A percentile compares a stretch with the other conserved stretches of the same genome.
Conservation (phyloP, 805 yeast genomes). For the Yarrowia sp. region DNA sequence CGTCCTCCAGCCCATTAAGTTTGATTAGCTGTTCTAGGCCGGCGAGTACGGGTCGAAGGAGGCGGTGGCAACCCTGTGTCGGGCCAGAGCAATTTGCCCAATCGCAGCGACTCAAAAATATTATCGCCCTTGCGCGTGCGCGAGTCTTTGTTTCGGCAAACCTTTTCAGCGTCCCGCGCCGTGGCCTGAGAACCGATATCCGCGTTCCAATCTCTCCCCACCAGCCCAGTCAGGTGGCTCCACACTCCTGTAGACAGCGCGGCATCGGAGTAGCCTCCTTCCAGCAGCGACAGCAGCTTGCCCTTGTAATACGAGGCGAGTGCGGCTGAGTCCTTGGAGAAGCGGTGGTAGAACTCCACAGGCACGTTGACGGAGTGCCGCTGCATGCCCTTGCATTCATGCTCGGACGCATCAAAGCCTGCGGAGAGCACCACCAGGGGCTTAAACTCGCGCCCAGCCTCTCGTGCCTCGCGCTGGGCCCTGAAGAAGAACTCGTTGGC, state of each 20-base stretch:
- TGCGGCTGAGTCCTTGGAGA: slow-evolving; percentile 69
- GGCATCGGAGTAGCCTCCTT: slow-evolving; percentile 85
- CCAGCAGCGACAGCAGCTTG: slow-evolving; percentile 64
- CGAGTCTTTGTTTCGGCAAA: slow-evolving; percentile 34
- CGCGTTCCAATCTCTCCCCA: slow-evolving; percentile 54
- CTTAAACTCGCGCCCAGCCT: slow-evolving; percentile 46
- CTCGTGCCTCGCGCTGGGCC: slow-evolving; percentile 31
- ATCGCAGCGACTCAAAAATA: slow-evolving; percentile 7
- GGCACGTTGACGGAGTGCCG: slow-evolving; percentile 81
- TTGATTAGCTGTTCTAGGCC: slow-evolving; percentile 3
- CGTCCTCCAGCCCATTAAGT: neutral
- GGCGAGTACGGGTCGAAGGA: slow-evolving; percentile 18
- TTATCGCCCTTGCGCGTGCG: slow-evolving; percentile 20
- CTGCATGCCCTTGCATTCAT: slow-evolving; percentile 80
- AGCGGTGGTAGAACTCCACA: slow-evolving; percentile 68
- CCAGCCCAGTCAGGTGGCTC: slow-evolving; percentile 72
- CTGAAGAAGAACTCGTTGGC: slow-evolving; percentile 60
- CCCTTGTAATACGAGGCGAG: slow-evolving; percentile 64
- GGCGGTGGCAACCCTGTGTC: slow-evolving; percentile 13
- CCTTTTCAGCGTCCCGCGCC: slow-evolving; percentile 58
- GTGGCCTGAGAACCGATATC: slow-evolving; percentile 54
- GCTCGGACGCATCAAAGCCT: slow-evolving; percentile 85
- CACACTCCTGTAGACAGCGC: slow-evolving; percentile 78
- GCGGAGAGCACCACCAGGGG: slow-evolving; percentile 73
- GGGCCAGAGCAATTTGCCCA: slow-evolving; percentile 23